Percentiles rank a stretch among this genome's conserved stretches.
These are phyloP conservation scores for Spergularia marina DNA, from an alignment of 148 eudicot genomes.

Conservation along the genomic window DNA sequence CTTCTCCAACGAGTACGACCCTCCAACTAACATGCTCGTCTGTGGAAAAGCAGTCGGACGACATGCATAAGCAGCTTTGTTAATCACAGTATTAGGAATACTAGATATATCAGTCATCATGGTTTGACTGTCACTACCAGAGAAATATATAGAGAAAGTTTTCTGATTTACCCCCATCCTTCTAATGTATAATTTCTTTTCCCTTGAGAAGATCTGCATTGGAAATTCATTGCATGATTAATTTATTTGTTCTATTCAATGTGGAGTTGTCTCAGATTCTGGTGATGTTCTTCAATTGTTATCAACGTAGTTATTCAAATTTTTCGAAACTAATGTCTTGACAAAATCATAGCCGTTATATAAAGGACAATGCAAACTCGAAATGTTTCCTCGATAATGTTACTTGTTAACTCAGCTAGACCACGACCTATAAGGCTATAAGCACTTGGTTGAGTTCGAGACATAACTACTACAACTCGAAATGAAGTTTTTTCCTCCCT, in stretches of 20 bases:
- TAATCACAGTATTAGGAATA: neutral
- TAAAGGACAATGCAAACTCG: no score
- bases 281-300: neutral
- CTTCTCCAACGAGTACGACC: conserved; percentile 47
- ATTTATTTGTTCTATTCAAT: conserved; percentile 19
- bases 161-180: neutral
- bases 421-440: no score
- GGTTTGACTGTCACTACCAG: conserved; percentile 40
- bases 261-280: neutral
- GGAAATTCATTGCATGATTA: conserved; percentile 11
- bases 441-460: no score
- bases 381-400: no score
- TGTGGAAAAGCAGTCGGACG: conserved; percentile 59
- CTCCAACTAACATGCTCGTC: conserved; percentile 47
- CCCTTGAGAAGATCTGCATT: conserved; percentile 13
- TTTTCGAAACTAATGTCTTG: neutral
- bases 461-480: no score
- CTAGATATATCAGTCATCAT: conserved; percentile 39
- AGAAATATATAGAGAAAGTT: conserved; percentile 1
- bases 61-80: conserved; percentile 26
- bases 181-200: neutral
- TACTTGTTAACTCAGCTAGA: no score
- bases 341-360: neutral
- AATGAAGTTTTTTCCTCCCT: no score
- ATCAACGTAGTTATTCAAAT: neutral